A percentile compares a stretch with the other conserved stretches of the same genome.
Evolutionary conservation across 345 rosid genomes (phyloP).

Genomic region (Salix dunnii): DNA sequence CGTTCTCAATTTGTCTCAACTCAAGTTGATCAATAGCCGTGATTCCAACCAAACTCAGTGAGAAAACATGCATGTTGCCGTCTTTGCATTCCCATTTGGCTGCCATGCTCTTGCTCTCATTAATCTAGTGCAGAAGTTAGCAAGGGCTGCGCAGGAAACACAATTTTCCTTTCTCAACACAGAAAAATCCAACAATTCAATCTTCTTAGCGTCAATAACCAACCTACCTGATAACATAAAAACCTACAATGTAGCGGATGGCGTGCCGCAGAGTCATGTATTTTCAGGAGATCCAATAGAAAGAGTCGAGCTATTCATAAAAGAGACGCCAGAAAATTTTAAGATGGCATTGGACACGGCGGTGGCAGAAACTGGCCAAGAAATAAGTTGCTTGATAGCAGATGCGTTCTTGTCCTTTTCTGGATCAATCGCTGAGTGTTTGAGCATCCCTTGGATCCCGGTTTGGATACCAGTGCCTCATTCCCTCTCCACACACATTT

Average conservation of each 20-base stretch:
- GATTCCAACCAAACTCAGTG: background rate
- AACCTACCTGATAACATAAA: slow-evolving; percentile 33
- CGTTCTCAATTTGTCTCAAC: background rate
- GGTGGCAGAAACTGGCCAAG: slow-evolving; percentile 33
- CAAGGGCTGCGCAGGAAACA: slow-evolving; percentile 34
- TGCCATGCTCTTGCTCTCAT: slow-evolving; percentile 52
- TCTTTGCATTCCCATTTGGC: slow-evolving; percentile 60
- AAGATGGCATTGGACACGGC: slow-evolving; percentile 30
- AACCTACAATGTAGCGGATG: slow-evolving; percentile 33
- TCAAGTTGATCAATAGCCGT: background rate
- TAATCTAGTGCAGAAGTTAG: slow-evolving; percentile 39
- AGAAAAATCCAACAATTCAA: slow-evolving; percentile 26
- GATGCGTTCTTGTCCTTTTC: slow-evolving; percentile 52
- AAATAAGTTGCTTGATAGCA: slow-evolving; percentile 42
- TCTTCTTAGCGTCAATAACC: slow-evolving; percentile 9
- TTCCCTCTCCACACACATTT: slow-evolving; percentile 40
- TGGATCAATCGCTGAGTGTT: slow-evolving; percentile 35
- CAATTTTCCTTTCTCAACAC: slow-evolving; percentile 60
- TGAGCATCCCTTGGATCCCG: slow-evolving; percentile 46
- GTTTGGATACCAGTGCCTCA: slow-evolving; percentile 40
- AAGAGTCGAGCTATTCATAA: slow-evolving; percentile 42
- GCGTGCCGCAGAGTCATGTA: slow-evolving; percentile 23
- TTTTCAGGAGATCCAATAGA: slow-evolving; percentile 35
- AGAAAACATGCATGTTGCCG: slow-evolving; percentile 36
- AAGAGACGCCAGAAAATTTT: slow-evolving; percentile 33